Conservation (phyloP, 306 rosid species). For the Malus orientalis region DNA sequence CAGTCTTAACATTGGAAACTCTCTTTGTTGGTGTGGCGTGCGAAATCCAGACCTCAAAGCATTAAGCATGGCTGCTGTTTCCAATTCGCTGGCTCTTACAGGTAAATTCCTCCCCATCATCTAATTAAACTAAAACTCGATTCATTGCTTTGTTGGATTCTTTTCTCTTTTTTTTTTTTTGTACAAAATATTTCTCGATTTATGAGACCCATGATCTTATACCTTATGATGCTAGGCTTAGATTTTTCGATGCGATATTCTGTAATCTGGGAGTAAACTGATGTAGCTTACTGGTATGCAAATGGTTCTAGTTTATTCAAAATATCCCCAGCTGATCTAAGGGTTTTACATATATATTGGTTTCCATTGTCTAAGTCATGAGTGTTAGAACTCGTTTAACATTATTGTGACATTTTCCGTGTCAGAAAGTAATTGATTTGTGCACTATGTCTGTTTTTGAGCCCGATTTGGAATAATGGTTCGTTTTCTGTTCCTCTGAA, state of each 20-base stretch:
- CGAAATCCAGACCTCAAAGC: not conserved
- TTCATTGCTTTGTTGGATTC: not conserved
- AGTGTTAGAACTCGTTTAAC: not conserved
- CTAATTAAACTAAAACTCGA: not conserved
- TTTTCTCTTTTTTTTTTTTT: not conserved
- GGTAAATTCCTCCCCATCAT: slow-evolving; percentile 13
- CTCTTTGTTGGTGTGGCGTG: not conserved
- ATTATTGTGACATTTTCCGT: not conserved
- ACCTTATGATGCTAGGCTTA: not conserved
- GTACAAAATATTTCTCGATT: not conserved
- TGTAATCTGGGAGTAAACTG: not conserved
- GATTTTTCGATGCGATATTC: not conserved
- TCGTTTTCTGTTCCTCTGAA: not conserved
- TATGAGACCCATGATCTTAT: not conserved
- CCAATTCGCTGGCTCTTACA: slow-evolving; percentile 44
- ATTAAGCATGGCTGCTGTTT: slow-evolving; percentile 47
- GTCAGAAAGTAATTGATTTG: not conserved
- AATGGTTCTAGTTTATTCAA: not conserved
- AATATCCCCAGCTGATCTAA: not conserved
- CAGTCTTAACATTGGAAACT: not conserved
- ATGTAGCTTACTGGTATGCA: not conserved
- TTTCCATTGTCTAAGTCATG: not conserved
- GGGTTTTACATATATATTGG: not conserved
- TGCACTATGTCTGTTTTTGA: not conserved
- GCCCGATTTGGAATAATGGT: not conserved